Conservation (phyloP, 139 green algal genomes). For the Astrephomene gubernaculifera region DNA sequence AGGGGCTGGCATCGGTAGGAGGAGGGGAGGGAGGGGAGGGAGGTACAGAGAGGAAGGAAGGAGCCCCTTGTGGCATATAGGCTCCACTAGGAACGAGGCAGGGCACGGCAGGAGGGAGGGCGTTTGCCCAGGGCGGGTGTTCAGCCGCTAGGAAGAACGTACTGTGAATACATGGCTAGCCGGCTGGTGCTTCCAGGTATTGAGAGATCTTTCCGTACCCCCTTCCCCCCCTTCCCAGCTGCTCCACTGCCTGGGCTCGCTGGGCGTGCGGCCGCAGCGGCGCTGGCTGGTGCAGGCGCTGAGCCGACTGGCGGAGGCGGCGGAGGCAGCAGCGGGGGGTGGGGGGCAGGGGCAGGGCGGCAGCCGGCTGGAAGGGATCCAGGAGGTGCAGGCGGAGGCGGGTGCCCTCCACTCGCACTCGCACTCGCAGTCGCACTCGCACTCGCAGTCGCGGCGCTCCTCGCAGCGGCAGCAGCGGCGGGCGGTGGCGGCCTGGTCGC, state of each 20-base stretch:
- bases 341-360: no score
- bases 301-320: neutral
- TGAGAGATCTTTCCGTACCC: no score
- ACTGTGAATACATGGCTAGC: no score
- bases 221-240: neutral
- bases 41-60: neutral
- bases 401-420: no score
- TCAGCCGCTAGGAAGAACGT: no score
- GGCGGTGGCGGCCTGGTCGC: neutral
- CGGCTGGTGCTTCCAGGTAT: no score
- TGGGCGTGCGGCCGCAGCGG: constrained; percentile 18
- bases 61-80: neutral
- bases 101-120: neutral
- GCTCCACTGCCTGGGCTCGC: constrained; percentile 3
- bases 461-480: constrained; percentile 20
- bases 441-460: neutral
- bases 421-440: neutral
- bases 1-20: constrained; percentile 16
- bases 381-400: no score
- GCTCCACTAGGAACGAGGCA: neutral
- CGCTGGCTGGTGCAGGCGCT: constrained; percentile 15
- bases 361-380: no score
- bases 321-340: neutral
- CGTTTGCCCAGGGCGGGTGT: no score
- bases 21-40: neutral